These are phyloP conservation scores for Fusarium buharicum DNA, from an alignment of 2,329 filamentous ascomycete genomes.

Conservation along the genomic window DNA sequence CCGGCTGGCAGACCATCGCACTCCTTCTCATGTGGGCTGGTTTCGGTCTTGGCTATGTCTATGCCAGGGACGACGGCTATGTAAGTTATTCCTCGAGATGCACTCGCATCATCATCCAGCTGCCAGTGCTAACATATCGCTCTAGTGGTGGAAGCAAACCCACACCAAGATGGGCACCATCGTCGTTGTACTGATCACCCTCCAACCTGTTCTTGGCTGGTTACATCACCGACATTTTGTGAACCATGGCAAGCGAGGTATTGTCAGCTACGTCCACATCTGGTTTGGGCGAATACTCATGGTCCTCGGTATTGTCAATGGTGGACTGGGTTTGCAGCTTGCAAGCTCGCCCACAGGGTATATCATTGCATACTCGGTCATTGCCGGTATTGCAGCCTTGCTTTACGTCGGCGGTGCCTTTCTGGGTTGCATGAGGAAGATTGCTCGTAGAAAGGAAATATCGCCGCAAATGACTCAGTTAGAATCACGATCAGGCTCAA, in stretches of 20 bases:
- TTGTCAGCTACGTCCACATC: constrained; percentile 67
- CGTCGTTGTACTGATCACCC: constrained; percentile 62
- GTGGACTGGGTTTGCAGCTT: constrained; percentile 68
- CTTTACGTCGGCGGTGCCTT: constrained; percentile 54
- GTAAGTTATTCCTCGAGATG: constrained; percentile 52
- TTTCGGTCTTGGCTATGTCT: constrained; percentile 66
- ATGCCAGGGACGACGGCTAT: constrained; percentile 53
- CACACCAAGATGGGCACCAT: constrained; percentile 68
- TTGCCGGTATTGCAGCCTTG: constrained; percentile 61
- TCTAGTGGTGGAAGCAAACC: constrained; percentile 61
- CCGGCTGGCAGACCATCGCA: constrained; percentile 63
- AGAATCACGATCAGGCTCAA: constrained; percentile 21
- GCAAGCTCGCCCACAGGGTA: constrained; percentile 54
- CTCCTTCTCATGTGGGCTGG: constrained; percentile 69
- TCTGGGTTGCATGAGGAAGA: constrained; percentile 27
- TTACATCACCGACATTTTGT: constrained; percentile 67
- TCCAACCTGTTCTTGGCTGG: constrained; percentile 69
- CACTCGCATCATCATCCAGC: not conserved
- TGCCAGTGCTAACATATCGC: constrained; percentile 30
- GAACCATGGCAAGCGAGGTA: constrained; percentile 58
- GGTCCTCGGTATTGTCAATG: constrained; percentile 69
- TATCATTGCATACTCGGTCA: constrained; percentile 65
- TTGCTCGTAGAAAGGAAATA: constrained; percentile 28
- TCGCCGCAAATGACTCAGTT: constrained; percentile 43
- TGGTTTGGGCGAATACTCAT: constrained; percentile 71